Evolutionary conservation across 2,329 filamentous ascomycete species (phyloP).

Genomic region (Curvularia eragrostidis): DNA sequence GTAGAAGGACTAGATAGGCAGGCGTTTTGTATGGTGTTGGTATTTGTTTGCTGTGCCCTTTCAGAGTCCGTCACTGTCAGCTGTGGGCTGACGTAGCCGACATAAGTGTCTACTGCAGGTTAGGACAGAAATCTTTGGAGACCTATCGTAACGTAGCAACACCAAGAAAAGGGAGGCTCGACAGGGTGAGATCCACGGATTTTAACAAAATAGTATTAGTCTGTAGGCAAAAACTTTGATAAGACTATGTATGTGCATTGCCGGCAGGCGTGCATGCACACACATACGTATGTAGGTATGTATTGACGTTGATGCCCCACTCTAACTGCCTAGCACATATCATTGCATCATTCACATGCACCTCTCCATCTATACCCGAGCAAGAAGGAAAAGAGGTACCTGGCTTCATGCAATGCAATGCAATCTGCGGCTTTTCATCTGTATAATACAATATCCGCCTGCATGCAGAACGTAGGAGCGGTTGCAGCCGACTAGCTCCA

Average conservation of each 20-base stretch:
- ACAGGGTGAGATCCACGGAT: neutral
- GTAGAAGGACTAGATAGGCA: neutral
- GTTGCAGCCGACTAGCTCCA: neutral
- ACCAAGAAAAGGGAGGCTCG: neutral
- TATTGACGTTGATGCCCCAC: conserved; percentile 1
- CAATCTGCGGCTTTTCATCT: neutral
- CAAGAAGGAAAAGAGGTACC: neutral
- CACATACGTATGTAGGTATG: neutral
- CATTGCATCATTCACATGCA: neutral
- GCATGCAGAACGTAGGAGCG: conserved; percentile 1
- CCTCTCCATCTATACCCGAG: conserved; percentile 2
- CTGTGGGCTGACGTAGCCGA: neutral
- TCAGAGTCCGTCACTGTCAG: neutral
- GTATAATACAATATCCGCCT: conserved; percentile 1
- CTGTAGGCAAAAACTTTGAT: neutral
- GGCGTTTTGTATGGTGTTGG: neutral
- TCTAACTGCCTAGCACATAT: neutral
- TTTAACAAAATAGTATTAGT: neutral
- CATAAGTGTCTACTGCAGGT: neutral
- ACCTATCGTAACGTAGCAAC: neutral
- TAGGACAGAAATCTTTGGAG: neutral
- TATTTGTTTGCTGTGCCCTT: neutral
- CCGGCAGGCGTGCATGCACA: no score
- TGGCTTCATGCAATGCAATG: conserved; percentile 2
- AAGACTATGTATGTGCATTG: neutral